Evolutionary conservation across 257 asterid species (phyloP).

Genomic region (Echites panduratus): DNA sequence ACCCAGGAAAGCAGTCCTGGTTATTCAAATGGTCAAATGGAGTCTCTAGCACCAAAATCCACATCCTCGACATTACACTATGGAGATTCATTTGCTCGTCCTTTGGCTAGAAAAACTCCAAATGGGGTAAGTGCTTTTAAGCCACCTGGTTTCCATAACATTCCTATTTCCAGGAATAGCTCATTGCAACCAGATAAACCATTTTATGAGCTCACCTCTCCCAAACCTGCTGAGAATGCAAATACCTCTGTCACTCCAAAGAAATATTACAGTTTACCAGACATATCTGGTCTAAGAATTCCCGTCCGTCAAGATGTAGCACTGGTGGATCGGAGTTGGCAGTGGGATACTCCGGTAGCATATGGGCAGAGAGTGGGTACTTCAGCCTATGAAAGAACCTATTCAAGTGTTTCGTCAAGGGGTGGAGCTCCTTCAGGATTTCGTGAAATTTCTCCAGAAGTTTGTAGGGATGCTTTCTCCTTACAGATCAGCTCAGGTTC

Average conservation of each 20-base stretch:
- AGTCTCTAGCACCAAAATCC: slow-evolving; percentile 27
- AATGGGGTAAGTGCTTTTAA: slow-evolving; percentile 43
- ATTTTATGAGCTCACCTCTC: slow-evolving; percentile 37
- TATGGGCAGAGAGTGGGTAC: slow-evolving; percentile 42
- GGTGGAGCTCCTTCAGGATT: slow-evolving; percentile 46
- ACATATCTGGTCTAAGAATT: slow-evolving; percentile 67
- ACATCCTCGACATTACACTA: slow-evolving; percentile 34
- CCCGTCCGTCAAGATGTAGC: slow-evolving; percentile 43
- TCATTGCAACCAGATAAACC: slow-evolving; percentile 60
- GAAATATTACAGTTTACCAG: slow-evolving; percentile 85
- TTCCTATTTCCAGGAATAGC: slow-evolving; percentile 62
- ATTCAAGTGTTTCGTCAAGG: slow-evolving; percentile 37
- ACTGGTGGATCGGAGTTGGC: slow-evolving; percentile 32
- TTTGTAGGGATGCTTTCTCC: slow-evolving; percentile 51
- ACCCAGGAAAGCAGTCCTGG: slow-evolving; percentile 30
- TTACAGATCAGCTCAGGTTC: slow-evolving; percentile 46
- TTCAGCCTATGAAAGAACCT: slow-evolving; percentile 34
- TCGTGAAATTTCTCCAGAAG: slow-evolving; percentile 44
- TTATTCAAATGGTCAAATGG: slow-evolving; percentile 28
- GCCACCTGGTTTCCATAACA: slow-evolving; percentile 92
- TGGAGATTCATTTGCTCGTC: slow-evolving; percentile 42
- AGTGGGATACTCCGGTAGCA: slow-evolving; percentile 35
- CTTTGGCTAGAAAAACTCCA: slow-evolving; percentile 49
- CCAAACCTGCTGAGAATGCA: slow-evolving; percentile 38
- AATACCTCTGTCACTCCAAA: slow-evolving; percentile 42